Percentiles rank a stretch among this genome's conserved stretches.
These are phyloP conservation scores for Oryza australiensis DNA, from an alignment of 176 grass and related monocot genomes.

Conservation along the genomic window DNA sequence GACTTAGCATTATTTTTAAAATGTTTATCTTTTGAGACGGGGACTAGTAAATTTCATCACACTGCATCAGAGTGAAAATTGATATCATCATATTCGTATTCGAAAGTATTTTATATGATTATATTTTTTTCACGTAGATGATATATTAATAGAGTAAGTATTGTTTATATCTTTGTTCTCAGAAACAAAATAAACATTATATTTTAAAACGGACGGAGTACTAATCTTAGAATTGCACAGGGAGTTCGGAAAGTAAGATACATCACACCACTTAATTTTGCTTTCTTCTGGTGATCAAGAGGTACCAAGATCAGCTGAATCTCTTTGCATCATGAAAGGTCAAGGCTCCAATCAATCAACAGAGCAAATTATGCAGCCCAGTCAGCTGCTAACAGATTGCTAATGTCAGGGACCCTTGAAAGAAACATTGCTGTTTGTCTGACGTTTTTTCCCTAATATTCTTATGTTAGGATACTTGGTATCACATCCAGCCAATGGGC, in stretches of 20 bases:
- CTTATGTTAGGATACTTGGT: slow-evolving; percentile 24
- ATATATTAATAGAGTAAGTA: too few relatives aligned
- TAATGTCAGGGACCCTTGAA: slow-evolving; percentile 17
- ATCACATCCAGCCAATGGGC: slow-evolving; percentile 21
- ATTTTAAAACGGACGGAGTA: too few relatives aligned
- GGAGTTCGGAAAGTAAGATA: neutral
- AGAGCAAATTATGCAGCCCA: slow-evolving; percentile 8
- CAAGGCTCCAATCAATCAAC: slow-evolving; percentile 1
- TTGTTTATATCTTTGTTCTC: too few relatives aligned
- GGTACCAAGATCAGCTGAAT: slow-evolving; percentile 22
- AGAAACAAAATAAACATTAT: too few relatives aligned
- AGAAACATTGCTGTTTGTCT: slow-evolving; percentile 10
- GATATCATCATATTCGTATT: too few relatives aligned
- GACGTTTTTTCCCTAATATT: neutral
- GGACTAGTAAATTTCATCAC: neutral
- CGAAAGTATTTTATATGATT: too few relatives aligned
- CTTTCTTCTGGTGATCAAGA: slow-evolving; percentile 31
- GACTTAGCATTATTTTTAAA: too few relatives aligned
- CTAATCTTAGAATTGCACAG: neutral
- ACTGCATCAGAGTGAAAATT: neutral
- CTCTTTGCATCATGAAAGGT: slow-evolving; percentile 36
- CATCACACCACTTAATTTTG: neutral
- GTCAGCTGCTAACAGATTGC: neutral
- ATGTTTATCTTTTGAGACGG: too few relatives aligned
- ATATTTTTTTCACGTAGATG: too few relatives aligned